Evolutionary conservation across 257 asterid species (phyloP), one percentile per base, ranked within the genome.

Genomic region (Gynochthodes officinalis): DNA sequence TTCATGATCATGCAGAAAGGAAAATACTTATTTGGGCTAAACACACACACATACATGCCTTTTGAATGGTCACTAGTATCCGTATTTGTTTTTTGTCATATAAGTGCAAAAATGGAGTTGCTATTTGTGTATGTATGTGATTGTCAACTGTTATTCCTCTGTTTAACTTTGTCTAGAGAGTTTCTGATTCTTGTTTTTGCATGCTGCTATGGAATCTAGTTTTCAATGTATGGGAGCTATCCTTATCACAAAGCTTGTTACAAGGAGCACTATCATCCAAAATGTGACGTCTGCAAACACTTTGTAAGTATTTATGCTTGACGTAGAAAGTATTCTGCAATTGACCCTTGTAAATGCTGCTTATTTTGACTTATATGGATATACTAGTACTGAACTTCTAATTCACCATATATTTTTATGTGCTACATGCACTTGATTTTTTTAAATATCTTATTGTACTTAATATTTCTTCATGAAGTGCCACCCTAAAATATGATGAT

Each of bases 241-340:
- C 96, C 98, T 16, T 92, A 87, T 80, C 99, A 94, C 74, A 91
- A 89, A 78, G 72, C 87, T 48, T 94, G 99, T 91, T 94, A 94
- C 85, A 94, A 81, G 92, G 99, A 89, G 81, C 87, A 87, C 62
- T 88, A 91, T 83, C 95, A 89, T 82, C 98, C 97, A 12, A 92
- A 91, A 82, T 94, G 98, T 73, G 99, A 91, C 66, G 85, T 94
- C 79, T 94, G 99, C 93, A 81, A 84, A 78, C 82, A 84, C 79
- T 91, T 91, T 11, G 99, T 94, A 82, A 91, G 98, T 87, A 73
- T 72, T 37, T 71, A 28, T 61, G 58, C 12, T 60, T 42, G 40
- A 32, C 49, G n/a, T n/a, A n/a, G n/a, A 25, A 55, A 27, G 43
- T 19, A 19, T 67, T 67, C 39, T 28, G 39, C 50, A 21, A 39